Evolutionary conservation across 2,329 filamentous ascomycete genomes (phyloP), one percentile per base, ranked within the genome.

Genomic region (Botrytis hyacinthi): DNA sequence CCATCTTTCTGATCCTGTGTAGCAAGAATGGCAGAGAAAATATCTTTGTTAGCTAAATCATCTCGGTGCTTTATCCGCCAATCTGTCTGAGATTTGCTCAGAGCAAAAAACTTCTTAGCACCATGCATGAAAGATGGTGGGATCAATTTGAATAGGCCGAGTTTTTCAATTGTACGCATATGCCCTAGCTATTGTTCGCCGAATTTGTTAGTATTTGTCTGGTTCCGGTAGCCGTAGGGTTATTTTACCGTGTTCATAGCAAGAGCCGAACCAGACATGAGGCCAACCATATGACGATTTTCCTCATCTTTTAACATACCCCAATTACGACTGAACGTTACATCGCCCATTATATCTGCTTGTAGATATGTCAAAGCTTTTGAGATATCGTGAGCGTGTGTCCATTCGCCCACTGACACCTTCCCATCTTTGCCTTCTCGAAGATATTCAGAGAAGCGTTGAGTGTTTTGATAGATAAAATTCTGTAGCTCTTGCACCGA

Each of bases 11-110:
- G 42, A 54, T 73, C 66, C 10, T 46, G 57, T 22, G 66, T 35
- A 26, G 35, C 57, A 22, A 73, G 26, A n/a, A 70, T 14, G 20
- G 46, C 44, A 22, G 54, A 20, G 37, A 70, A 73, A 26, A 73
- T 9, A 59, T 73, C 72, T 35, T 4, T 2, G 69, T 37, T 12
- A 6, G 20, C 1, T 14, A 62, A 8, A n/a, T 71, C 10, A 3
- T 10, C 12, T 10, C 8, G 22, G 18, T 48, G 7, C 35, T 32
- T 7, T 8, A 63, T 35, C 4, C 42, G 37, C 69, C 57, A 71
- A 18, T 48, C 42, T 10, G 57, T 48, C n/a, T 71, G 69, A 37
- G 22, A 10, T 62, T 63, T 48, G 26, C 61, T 67, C 12, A 67
- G 42, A 35, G 61, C 48, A 20, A 32, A 67, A 44, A 54, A 35